phyloP scores from a whole-genome alignment of 2,329 filamentous ascomycete genomes.

The Xylariaceae sp. region DNA sequence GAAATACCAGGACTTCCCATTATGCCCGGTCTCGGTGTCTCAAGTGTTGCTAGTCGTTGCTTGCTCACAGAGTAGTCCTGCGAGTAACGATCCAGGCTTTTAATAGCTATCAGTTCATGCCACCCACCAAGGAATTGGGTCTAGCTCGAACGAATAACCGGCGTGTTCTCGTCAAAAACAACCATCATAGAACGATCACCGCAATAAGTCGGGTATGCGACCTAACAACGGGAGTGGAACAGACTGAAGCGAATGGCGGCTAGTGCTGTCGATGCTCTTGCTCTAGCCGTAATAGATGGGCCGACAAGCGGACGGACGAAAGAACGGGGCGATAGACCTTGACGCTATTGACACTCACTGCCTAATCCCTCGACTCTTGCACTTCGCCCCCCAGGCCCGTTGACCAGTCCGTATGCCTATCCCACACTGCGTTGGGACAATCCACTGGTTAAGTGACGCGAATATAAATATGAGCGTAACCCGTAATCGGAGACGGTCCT shows the following conservation, averaged over 20 bases:
- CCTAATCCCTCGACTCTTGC: not conserved
- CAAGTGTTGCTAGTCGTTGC: conserved; percentile 16
- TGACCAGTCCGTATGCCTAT: conserved; percentile 6
- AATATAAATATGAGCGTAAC: conserved; percentile 3
- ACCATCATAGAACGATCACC: conserved; percentile 29
- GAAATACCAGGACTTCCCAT: conserved; percentile 27
- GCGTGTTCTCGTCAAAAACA: conserved; percentile 24
- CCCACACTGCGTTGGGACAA: conserved; percentile 2
- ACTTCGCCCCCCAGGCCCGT: conserved; percentile 9
- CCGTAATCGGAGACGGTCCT: not conserved
- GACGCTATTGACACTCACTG: conserved; percentile 5
- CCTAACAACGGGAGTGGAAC: conserved; percentile 15
- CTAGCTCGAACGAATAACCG: conserved; percentile 27
- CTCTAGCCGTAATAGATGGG: conserved; percentile 5
- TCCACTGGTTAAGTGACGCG: not conserved
- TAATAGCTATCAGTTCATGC: conserved; percentile 19
- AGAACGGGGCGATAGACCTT: not conserved
- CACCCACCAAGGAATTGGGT: conserved; percentile 24
- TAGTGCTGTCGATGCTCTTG: not conserved
- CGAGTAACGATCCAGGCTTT: conserved; percentile 29
- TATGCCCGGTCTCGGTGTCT: conserved; percentile 18
- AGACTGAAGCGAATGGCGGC: conserved; percentile 10
- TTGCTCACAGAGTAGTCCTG: conserved; percentile 18
- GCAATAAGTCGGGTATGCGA: conserved; percentile 25
- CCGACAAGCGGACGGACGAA: not conserved